Evolutionary conservation across 2,329 filamentous ascomycete species (phyloP).

Genomic region (Cadophora luteo-olivacea): DNA sequence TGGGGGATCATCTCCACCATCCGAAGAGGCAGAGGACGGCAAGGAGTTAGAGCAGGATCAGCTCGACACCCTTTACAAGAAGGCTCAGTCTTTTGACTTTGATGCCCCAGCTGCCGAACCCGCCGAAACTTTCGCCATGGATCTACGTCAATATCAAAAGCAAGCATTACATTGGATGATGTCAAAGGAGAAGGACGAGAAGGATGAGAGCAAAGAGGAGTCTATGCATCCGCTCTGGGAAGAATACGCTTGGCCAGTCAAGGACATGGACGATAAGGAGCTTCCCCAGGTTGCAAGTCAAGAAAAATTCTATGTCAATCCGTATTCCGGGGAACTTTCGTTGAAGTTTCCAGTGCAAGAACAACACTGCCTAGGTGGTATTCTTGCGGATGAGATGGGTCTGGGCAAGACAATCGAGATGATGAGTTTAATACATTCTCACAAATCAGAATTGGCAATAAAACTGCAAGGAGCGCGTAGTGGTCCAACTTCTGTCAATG

Average conservation of each 20-base stretch:
- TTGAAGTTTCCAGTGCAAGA: slow-evolving; percentile 92
- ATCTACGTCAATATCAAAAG: slow-evolving; percentile 90
- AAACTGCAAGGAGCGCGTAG: slow-evolving; percentile 44
- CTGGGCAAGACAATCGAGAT: slow-evolving; percentile 98
- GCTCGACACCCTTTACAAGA: slow-evolving; percentile 90
- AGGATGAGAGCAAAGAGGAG: slow-evolving; percentile 67
- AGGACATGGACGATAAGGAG: slow-evolving; percentile 84
- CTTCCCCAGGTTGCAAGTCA: slow-evolving; percentile 70
- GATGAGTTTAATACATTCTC: slow-evolving; percentile 89
- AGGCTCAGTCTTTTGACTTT: slow-evolving; percentile 97
- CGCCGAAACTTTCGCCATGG: slow-evolving; percentile 79
- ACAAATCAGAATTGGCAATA: slow-evolving; percentile 65
- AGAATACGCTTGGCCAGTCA: slow-evolving; percentile 87
- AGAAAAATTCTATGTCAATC: slow-evolving; percentile 89
- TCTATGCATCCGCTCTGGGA: slow-evolving; percentile 99
- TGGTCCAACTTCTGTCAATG: slow-evolving; percentile 55
- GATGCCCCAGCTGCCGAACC: slow-evolving; percentile 87
- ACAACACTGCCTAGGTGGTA: slow-evolving; percentile 91
- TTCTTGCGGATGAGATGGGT: slow-evolving; percentile 97
- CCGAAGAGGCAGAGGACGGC: slow-evolving; percentile 76
- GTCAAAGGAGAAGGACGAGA: slow-evolving; percentile 84
- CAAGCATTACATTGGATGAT: slow-evolving; percentile 98
- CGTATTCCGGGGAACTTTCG: slow-evolving; percentile 93
- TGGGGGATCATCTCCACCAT: slow-evolving; percentile 53
- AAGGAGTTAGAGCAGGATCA: slow-evolving; percentile 95